Conservation (phyloP, 176 grass and related monocot species). For the Triticum monococcum region DNA sequence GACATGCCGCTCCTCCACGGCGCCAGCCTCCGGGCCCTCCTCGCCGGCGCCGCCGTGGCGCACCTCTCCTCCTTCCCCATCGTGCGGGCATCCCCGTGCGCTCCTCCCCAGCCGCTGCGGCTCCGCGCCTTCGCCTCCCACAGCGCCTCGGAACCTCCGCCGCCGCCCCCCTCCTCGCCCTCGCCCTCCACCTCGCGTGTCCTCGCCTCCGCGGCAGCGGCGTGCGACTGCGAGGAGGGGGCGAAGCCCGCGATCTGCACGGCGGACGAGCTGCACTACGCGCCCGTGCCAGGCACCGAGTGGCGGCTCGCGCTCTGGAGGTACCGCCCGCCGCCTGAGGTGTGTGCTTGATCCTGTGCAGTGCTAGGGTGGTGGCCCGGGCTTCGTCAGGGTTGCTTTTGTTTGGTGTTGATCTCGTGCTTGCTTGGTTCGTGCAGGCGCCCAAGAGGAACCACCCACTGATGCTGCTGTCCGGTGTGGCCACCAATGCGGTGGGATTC, state of each 20-base stretch:
- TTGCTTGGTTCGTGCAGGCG: conserved; percentile 46
- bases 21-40: conserved; percentile 53
- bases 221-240: conserved; percentile 43
- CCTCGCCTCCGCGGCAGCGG: not conserved
- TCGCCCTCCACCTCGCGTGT: not conserved
- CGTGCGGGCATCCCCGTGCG: not conserved
- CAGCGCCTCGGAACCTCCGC: conserved; percentile 21
- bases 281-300: conserved; percentile 80
- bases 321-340: conserved; percentile 77
- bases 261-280: conserved; percentile 93
- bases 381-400: not conserved
- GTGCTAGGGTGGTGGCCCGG: not conserved
- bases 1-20: conserved; percentile 54
- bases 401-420: not conserved
- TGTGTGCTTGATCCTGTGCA: conserved; percentile 25
- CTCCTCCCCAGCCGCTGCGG: conserved; percentile 12
- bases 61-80: conserved; percentile 28
- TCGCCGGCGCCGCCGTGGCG: conserved; percentile 52
- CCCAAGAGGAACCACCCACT: conserved; percentile 95
- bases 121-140: conserved; percentile 40
- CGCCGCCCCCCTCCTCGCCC: not conserved
- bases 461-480: conserved; percentile 94
- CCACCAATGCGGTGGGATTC: conserved; percentile 88
- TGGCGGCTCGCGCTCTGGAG: conserved; percentile 96
- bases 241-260: conserved; percentile 77